phyloP scores from a whole-genome alignment of 2,329 filamentous ascomycete species.

The Alternaria hordeiaustralica region DNA sequence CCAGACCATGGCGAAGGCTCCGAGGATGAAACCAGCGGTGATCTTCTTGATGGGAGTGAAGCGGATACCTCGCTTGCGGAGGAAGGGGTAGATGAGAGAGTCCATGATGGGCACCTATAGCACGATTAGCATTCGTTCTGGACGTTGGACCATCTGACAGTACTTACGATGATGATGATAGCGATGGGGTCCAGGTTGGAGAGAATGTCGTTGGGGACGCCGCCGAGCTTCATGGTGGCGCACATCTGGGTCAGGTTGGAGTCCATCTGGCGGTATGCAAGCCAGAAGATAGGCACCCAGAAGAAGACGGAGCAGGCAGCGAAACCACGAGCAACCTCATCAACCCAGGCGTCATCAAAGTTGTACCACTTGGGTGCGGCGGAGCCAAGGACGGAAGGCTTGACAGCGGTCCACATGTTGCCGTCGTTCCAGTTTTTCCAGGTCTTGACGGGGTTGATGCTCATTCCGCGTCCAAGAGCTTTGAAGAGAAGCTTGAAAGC shows the following conservation, averaged over 20 bases:
- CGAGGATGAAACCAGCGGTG: slow-evolving; percentile 71
- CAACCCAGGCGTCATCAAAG: slow-evolving; percentile 83
- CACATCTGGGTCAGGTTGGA: slow-evolving; percentile 71
- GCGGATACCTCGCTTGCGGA: slow-evolving; percentile 67
- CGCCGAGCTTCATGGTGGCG: slow-evolving; percentile 69
- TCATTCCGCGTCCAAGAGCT: slow-evolving; percentile 62
- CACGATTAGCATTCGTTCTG: slow-evolving; percentile 64
- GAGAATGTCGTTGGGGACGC: slow-evolving; percentile 79
- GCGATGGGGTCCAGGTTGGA: slow-evolving; percentile 78
- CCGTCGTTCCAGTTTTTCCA: slow-evolving; percentile 62
- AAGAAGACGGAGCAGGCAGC: slow-evolving; percentile 51
- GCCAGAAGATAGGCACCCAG: slow-evolving; percentile 71
- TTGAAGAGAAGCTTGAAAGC: slow-evolving; percentile 64
- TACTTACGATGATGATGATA: slow-evolving; percentile 69
- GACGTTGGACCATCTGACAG: slow-evolving; percentile 60
- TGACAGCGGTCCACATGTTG: slow-evolving; percentile 68
- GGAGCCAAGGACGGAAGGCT: slow-evolving; percentile 66
- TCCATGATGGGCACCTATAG: slow-evolving; percentile 57
- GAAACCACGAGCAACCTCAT: slow-evolving; percentile 72
- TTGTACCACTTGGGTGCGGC: slow-evolving; percentile 74
- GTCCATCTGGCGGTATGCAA: slow-evolving; percentile 72
- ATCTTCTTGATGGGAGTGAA: slow-evolving; percentile 82
- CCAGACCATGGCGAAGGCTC: slow-evolving; percentile 65
- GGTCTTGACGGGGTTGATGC: slow-evolving; percentile 63
- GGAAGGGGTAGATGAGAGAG: slow-evolving; percentile 68